Conservation (phyloP, 2,329 filamentous ascomycete genomes). For the Ascocoryne sarcoides region DNA sequence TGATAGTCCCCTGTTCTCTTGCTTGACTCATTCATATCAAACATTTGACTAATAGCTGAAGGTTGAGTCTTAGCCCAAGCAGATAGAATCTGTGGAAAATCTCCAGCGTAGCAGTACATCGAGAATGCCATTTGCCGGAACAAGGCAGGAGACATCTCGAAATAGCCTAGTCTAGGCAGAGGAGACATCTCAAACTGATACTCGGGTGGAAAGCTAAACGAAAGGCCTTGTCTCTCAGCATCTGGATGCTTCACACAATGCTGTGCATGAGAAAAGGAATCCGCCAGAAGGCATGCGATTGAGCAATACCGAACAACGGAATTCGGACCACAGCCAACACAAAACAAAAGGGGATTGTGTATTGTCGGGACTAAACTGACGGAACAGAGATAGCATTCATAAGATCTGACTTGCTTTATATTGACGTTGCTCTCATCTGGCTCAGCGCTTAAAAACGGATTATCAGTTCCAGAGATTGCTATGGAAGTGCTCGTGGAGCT, state of each 20-base stretch:
- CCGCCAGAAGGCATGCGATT: slow-evolving; percentile 19
- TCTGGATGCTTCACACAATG: slow-evolving; percentile 10
- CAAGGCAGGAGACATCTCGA: slow-evolving; percentile 7
- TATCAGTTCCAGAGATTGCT: too few species aligned
- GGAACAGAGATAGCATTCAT: too few species aligned
- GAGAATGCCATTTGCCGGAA: slow-evolving; percentile 22
- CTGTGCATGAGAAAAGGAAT: slow-evolving; percentile 15
- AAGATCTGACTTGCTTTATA: too few species aligned
- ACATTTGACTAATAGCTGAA: neutral
- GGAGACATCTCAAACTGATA: slow-evolving; percentile 8
- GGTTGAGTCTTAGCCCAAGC: slow-evolving; percentile 14
- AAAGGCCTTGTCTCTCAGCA: neutral
- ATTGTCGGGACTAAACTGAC: slow-evolving; percentile 1
- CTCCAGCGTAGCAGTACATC: slow-evolving; percentile 17
- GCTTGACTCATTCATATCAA: slow-evolving; percentile 5
- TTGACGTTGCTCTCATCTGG: too few species aligned
- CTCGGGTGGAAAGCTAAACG: neutral
- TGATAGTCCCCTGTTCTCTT: slow-evolving; percentile 21
- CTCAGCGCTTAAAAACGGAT: too few species aligned
- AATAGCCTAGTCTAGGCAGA: slow-evolving; percentile 1
- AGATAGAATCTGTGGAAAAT: slow-evolving; percentile 15
- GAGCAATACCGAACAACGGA: slow-evolving; percentile 20
- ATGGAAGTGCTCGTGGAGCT: too few species aligned
- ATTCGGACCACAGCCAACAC: slow-evolving; percentile 17
- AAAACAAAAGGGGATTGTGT: slow-evolving; percentile 12